Conservation (phyloP, 2,329 filamentous ascomycete genomes). For the Aspergillus amoenus region DNA sequence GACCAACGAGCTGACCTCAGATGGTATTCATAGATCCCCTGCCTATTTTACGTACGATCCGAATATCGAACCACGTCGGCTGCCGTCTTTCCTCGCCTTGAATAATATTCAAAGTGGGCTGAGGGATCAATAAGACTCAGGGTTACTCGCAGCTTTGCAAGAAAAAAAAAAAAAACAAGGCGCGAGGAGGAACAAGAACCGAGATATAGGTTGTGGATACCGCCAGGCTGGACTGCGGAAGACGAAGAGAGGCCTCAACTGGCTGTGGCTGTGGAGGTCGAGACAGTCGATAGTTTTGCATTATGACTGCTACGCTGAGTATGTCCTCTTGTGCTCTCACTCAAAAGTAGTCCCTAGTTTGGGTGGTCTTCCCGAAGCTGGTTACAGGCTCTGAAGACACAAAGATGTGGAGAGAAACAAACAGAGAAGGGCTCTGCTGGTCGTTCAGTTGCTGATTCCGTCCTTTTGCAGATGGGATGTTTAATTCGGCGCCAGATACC, state of each 20-base stretch:
- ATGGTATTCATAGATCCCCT: not conserved
- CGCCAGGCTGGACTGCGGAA: constrained; percentile 7
- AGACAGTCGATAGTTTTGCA: constrained; percentile 31
- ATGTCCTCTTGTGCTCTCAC: constrained; percentile 30
- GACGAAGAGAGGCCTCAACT: constrained; percentile 18
- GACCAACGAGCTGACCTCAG: not conserved
- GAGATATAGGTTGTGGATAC: not conserved
- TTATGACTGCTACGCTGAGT: constrained; percentile 46
- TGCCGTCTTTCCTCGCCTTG: not conserved
- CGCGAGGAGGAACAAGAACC: constrained; percentile 5
- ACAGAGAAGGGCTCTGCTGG: constrained; percentile 22
- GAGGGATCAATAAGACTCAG: constrained; percentile 12
- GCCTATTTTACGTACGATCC: not conserved
- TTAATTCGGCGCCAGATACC: constrained; percentile 62
- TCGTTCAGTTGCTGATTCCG: constrained; percentile 39
- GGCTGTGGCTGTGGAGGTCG: constrained; percentile 30
- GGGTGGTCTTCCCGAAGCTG: constrained; percentile 12
- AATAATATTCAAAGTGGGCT: constrained; percentile 9
- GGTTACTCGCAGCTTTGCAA: not conserved
- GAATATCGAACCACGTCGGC: not conserved
- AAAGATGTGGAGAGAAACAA: constrained; percentile 1
- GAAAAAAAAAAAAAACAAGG: constrained; percentile 10
- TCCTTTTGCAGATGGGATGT: constrained; percentile 47
- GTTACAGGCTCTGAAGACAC: constrained; percentile 10
- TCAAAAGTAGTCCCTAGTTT: constrained; percentile 18